Evolutionary conservation across 768 basidiomycete genomes (phyloP).

Genomic region (Kwoniella newhampshirensis): DNA sequence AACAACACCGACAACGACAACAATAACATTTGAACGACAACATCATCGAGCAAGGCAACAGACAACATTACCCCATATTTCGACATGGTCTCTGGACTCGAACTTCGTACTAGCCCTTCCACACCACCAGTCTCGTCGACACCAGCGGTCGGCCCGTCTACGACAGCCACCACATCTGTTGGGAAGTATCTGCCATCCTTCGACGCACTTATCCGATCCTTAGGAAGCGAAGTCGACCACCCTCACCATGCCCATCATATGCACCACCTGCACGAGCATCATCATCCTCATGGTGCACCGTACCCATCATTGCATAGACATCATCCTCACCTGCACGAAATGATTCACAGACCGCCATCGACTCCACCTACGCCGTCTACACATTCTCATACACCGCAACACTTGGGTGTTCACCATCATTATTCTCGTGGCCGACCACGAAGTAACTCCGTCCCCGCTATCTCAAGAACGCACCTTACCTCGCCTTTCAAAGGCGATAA

Average conservation of each 20-base stretch:
- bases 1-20: no score
- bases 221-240: conserved; percentile 1
- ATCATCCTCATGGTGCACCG: conserved; percentile 6
- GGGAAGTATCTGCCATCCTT: conserved; percentile 7
- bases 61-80: not conserved
- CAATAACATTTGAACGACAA: no score
- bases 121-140: no score
- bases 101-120: not conserved
- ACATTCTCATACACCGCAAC: not conserved
- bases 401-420: not conserved
- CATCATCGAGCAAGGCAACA: no score
- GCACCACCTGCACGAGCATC: conserved; percentile 3
- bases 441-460: conserved; percentile 8
- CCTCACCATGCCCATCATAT: conserved; percentile 1
- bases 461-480: conserved; percentile 11
- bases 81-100: conserved; percentile 3
- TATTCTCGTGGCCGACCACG: not conserved
- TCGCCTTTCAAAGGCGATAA: conserved; percentile 13
- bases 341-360: conserved; percentile 12
- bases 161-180: no score
- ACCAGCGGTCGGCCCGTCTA: no score
- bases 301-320: not conserved
- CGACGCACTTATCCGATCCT: conserved; percentile 13
- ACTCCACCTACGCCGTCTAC: conserved; percentile 16
- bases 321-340: conserved; percentile 1